Evolutionary conservation across 306 rosid genomes (phyloP).

Genomic region (Betula pendula): DNA sequence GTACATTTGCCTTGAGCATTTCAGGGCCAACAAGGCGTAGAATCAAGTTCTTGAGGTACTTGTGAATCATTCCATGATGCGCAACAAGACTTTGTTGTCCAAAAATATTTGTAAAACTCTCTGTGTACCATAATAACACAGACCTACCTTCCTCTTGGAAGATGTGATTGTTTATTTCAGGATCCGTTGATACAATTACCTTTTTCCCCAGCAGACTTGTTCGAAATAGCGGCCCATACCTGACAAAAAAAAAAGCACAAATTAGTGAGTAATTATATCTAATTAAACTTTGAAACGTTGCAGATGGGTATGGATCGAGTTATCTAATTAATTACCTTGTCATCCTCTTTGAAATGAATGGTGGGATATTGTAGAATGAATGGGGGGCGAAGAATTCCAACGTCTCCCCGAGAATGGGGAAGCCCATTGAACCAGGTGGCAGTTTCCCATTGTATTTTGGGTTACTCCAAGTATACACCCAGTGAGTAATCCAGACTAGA

Average conservation of each 20-base stretch:
- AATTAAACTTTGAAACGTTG: too few species aligned
- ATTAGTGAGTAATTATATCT: too few species aligned
- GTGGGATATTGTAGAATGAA: neutral
- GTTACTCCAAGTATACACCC: neutral
- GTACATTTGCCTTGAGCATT: neutral
- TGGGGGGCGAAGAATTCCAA: neutral
- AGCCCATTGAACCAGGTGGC: too few species aligned
- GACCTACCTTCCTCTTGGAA: constrained; percentile 5
- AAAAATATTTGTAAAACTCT: neutral
- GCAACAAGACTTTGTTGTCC: neutral
- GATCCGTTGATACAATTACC: neutral
- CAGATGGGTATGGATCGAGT: too few species aligned
- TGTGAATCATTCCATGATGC: constrained; percentile 7
- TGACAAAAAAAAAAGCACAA: neutral
- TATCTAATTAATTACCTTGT: neutral
- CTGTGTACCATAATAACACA: neutral
- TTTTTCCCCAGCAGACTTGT: constrained; percentile 1
- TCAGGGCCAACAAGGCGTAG: constrained; percentile 8
- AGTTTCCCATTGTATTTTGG: constrained; percentile 23
- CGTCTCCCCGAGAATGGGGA: constrained; percentile 15
- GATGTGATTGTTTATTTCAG: neutral
- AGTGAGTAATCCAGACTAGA: neutral
- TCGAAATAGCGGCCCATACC: constrained; percentile 8
- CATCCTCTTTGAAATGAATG: neutral
- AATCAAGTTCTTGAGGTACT: constrained; percentile 18